Evolutionary conservation across 352 stramenopile species (phyloP).

Genomic region (Paralagenidium karlingii): DNA sequence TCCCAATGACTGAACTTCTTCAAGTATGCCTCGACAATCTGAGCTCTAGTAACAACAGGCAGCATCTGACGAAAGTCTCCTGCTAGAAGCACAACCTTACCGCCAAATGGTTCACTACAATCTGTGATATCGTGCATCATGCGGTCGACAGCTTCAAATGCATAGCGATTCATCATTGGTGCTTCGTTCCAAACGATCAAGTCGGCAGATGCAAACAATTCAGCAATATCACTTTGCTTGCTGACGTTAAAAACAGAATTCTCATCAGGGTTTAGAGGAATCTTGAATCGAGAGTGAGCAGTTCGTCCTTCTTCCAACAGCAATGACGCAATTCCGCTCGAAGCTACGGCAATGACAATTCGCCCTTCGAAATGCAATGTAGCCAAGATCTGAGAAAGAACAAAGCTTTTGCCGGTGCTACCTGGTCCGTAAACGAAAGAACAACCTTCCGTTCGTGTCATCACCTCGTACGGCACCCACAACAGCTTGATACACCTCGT

Average conservation of each 20-base stretch:
- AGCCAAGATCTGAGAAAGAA: conserved; percentile 11
- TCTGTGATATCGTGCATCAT: conserved; percentile 7
- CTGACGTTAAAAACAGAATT: conserved; percentile 9
- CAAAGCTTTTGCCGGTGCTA: conserved; percentile 17
- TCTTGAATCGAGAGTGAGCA: conserved; percentile 17
- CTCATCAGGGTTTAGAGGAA: conserved; percentile 7
- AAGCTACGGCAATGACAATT: conserved; percentile 12
- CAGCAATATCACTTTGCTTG: conserved; percentile 6
- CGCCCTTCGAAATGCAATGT: conserved; percentile 7
- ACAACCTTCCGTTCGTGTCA: conserved; percentile 3
- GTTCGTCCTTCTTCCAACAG: conserved; percentile 15
- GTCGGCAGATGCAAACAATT: no score
- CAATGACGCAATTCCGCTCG: conserved; percentile 14
- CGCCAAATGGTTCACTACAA: conserved; percentile 9
- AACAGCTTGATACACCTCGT: conserved; percentile 8
- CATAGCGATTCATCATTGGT: no score
- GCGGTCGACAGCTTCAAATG: conserved; percentile 13
- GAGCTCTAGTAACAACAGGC: conserved; percentile 4
- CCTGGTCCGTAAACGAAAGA: conserved; percentile 17
- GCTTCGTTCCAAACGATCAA: no score
- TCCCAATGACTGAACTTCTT: no score
- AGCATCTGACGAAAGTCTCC: conserved; percentile 15
- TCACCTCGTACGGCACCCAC: not conserved
- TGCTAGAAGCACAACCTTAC: conserved; percentile 9
- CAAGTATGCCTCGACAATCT: conserved; percentile 7